A percentile compares a stretch with the other conserved stretches of the same genome.
Evolutionary conservation across 2,329 filamentous ascomycete species (phyloP).

Genomic region (Chaetothyriales sp.): DNA sequence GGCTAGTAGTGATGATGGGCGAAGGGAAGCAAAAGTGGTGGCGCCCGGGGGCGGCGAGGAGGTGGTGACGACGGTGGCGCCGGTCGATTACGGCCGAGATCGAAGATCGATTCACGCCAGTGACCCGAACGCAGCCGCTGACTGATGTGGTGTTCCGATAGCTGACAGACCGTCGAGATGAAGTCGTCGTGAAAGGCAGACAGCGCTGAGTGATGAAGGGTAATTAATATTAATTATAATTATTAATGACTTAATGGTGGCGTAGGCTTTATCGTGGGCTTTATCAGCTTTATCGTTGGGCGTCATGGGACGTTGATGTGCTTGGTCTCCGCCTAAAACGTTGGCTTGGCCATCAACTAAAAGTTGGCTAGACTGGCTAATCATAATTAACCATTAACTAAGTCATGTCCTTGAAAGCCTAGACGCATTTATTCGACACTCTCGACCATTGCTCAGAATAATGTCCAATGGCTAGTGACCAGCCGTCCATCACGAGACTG

Average conservation of each 20-base stretch:
- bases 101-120: not conserved
- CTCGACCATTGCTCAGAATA: not conserved
- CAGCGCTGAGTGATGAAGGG: not conserved
- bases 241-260: no score
- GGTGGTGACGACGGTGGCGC: not conserved
- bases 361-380: no score
- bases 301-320: no score
- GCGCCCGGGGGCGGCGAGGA: not conserved
- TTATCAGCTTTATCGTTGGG: no score
- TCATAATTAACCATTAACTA: no score
- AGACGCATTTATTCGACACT: not conserved
- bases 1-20: not conserved
- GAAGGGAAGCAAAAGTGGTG: not conserved
- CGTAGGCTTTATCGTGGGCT: no score
- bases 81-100: not conserved
- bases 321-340: not conserved
- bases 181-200: not conserved
- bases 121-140: not conserved
- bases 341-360: no score
- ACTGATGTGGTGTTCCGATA: not conserved
- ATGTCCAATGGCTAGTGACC: not conserved
- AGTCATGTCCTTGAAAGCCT: no score
- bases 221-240: no score
- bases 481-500: conserved; percentile 37
- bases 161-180: not conserved